phyloP scores from a whole-genome alignment of 495 filamentous ascomycete genomes.

The Lasiosphaeria miniovina region DNA sequence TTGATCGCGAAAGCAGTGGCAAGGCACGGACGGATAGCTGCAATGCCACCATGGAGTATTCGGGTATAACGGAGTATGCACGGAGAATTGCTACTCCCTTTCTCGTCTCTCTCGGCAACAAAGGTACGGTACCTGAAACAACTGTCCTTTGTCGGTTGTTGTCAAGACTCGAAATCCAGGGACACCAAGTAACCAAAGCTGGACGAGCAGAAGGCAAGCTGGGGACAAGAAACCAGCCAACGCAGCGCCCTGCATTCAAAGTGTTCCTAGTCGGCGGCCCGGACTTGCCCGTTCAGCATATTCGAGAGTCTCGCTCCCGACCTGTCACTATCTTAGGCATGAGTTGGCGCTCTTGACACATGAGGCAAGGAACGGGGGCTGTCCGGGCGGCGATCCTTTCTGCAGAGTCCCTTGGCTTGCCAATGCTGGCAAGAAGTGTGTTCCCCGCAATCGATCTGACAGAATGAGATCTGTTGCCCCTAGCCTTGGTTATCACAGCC shows the following conservation, averaged over 20 bases:
- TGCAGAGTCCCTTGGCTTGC: background rate
- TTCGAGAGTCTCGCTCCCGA: background rate
- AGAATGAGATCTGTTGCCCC: constrained; percentile 1
- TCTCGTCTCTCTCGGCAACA: too few relatives aligned
- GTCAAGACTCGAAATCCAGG: background rate
- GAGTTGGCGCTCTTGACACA: background rate
- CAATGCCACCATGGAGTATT: background rate
- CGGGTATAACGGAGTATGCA: background rate
- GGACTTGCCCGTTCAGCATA: background rate
- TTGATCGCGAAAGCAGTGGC: background rate
- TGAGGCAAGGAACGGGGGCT: constrained; percentile 1
- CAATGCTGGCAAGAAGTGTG: background rate
- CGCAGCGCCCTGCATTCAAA: background rate
- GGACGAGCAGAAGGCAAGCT: background rate
- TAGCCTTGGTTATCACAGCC: background rate
- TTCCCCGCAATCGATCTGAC: constrained; percentile 3
- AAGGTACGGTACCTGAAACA: background rate
- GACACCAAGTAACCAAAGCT: background rate
- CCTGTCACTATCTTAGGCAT: background rate
- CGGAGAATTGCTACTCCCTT: background rate
- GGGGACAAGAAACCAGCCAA: background rate
- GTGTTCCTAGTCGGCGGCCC: background rate
- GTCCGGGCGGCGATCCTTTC: background rate
- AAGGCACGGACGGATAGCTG: background rate
- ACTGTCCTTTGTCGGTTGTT: constrained; percentile 1